Evolutionary conservation across 2,329 filamentous ascomycete species (phyloP), one percentile per base, ranked within the genome.

Genomic region (Sphaerulina musiva): DNA sequence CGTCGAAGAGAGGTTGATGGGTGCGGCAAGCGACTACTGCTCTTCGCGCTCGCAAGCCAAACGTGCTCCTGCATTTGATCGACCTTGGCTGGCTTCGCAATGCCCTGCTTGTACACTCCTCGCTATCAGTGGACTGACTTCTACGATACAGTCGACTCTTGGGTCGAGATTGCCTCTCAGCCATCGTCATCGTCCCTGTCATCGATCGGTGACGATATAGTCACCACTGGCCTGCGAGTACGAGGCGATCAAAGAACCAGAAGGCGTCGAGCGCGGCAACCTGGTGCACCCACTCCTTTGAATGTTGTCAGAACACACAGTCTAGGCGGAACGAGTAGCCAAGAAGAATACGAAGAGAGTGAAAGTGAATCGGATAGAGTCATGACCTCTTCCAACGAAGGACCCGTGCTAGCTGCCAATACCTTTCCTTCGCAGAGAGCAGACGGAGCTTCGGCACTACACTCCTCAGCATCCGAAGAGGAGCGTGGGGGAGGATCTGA

Each of bases 291-390:
- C 44, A 68, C 71, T 31, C 68, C 71, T 55, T 65, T 73, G 49
- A 67, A 70, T 52, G 74, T 73, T 52, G 67, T 70, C 42, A 73
- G 74, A 40, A 73, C 79, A 12, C 67, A 71, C 29, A 78, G 74
- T 56, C 65, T 69, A 41, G 76, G 74, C 10, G 74, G 73, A 48
- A 62, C 63, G 5, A 95, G 89, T 71, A 95, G 91, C 66, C 89
- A 95, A 69, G 91, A 95, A 63, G 91, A 95, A 73, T 95, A 95
- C 65, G 89, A 95, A 34, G 90, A 95, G 74, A 95, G 87, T 58
- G 90, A 95, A 70, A 95, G 81, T 71, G 91, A 95, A 59, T 89
- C 90, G 41, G 91, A 95, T 64, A 81, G 79, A 52, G 76, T 83
- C 48, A 75, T 84, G 73, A 81, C 78, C 54, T 83, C 80, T 55